Percentiles rank a stretch among this genome's conserved stretches.
These are phyloP conservation scores for Scenedesmus sp. DNA, from an alignment of 163 green algal species.

Conservation along the genomic window DNA sequence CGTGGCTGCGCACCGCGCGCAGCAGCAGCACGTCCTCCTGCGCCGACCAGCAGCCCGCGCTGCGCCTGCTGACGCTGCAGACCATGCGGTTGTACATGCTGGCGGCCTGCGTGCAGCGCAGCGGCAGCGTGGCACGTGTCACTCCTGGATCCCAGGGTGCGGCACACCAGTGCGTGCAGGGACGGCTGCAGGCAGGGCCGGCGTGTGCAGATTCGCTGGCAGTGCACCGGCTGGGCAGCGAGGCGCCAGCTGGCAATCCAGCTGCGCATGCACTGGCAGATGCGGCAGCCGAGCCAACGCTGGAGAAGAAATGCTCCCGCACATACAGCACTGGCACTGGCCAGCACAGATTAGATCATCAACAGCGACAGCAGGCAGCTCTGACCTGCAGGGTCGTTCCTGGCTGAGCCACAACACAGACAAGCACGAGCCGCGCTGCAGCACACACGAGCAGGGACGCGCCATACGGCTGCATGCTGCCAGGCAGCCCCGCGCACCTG, in stretches of 20 bases:
- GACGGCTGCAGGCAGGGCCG: too few species aligned
- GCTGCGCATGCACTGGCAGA: too few species aligned
- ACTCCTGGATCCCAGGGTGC: too few species aligned
- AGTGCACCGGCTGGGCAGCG: too few species aligned
- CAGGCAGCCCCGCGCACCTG: not conserved
- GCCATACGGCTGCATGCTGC: not conserved
- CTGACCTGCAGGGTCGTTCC: not conserved
- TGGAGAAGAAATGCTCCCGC: too few species aligned
- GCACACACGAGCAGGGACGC: not conserved
- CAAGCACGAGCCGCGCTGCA: not conserved
- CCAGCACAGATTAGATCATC: not conserved
- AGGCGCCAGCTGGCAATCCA: too few species aligned
- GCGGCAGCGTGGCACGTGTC: too few species aligned
- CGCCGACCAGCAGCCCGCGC: not conserved
- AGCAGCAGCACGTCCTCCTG: slow-evolving; percentile 24
- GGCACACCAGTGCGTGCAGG: too few species aligned
- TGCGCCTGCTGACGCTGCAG: not conserved
- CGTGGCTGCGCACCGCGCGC: not conserved
- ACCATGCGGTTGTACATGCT: not conserved
- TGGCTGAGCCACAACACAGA: too few species aligned
- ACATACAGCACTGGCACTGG: too few species aligned
- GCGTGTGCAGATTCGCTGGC: too few species aligned
- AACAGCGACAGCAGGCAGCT: not conserved
- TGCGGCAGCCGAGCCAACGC: too few species aligned
- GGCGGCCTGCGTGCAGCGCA: not conserved